A percentile compares a stretch with the other conserved stretches of the same genome.
phyloP scores from a whole-genome alignment of 192 early-diverging fungal species.

The Backusella tuberculispora region DNA sequence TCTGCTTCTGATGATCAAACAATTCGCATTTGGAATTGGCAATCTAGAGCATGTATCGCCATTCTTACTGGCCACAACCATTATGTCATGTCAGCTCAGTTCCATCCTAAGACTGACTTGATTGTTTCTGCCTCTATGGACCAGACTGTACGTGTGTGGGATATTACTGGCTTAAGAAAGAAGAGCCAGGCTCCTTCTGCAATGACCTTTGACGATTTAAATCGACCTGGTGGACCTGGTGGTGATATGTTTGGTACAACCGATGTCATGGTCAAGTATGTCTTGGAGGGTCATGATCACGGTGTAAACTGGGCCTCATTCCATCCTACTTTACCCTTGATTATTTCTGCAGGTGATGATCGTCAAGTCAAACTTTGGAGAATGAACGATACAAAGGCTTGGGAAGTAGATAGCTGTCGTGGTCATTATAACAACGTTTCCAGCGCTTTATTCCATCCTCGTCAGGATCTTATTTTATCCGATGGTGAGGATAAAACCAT shows the following conservation, averaged over 20 bases:
- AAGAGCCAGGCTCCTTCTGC: conserved; percentile 77
- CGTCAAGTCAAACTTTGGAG: conserved; percentile 98
- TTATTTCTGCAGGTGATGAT: conserved; percentile 97
- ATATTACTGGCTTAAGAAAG: conserved; percentile 88
- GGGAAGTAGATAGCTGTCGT: conserved; percentile 99
- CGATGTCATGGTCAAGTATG: conserved; percentile 97
- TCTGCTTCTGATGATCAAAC: conserved; percentile 98
- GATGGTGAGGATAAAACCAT: conserved; percentile 97
- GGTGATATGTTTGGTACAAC: conserved; percentile 96
- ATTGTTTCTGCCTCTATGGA: conserved; percentile 96
- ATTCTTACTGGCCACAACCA: conserved; percentile 98
- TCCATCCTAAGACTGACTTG: conserved; percentile 98
- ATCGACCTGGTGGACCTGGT: conserved; percentile 62
- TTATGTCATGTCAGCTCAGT: conserved; percentile 98
- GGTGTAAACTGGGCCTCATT: conserved; percentile 99
- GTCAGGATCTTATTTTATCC: conserved; percentile 93
- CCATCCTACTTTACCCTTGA: conserved; percentile 95
- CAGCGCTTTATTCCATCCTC: conserved; percentile 92
- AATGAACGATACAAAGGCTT: conserved; percentile 97
- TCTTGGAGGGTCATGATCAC: conserved; percentile 96
- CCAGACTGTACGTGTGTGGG: conserved; percentile 99
- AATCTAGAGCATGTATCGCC: conserved; percentile 96
- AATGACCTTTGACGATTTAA: conserved; percentile 56
- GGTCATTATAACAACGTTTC: conserved; percentile 99
- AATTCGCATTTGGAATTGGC: conserved; percentile 99